Base-by-base conservation (phyloP, 2,329 filamentous ascomycete genomes). In the Neopestalotiopsis clavispora region DNA sequence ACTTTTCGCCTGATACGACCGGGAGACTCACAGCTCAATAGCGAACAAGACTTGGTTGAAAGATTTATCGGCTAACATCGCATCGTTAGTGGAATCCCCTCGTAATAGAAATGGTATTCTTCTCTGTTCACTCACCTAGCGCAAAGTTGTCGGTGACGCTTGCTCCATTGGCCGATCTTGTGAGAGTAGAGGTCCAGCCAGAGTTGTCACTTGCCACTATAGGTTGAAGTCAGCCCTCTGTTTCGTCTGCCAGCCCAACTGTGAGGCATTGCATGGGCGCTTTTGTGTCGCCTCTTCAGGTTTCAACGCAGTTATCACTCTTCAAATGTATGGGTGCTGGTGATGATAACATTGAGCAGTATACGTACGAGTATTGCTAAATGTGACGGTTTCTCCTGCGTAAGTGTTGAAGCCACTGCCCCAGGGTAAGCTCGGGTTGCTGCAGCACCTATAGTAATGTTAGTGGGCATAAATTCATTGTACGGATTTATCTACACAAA, bases 1-100 rank as follows among this genome's bases (percentile, higher is more conserved):
- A 17, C 1, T 10, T 14, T 3, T 63, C 3, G 38, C 28, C 14
- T 6, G n/a, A 17, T 17, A 23, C n/a, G 10, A 12, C 49, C 30
- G 28, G 30, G 65, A n/a, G 10, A 74, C 77, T 67, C 68, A 79
- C 77, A 82, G 73, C 70, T 83, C 81, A 56, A 83, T 82, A 1
- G 81, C 81, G 62, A 83, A 80, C 9, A 83, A 68, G 5, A 75
- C 81, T 69, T 83, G 79, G 69, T 82, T 82, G 68, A 82, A 81
- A 14, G 77, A 80, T 70, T 82, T 82, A 68, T 70, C 73, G 10
- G 71, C 75, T 78, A 60, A 32, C 61, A 32, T 52, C 17, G 7
- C 9, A 13, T 10, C 45, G 42, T 72, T 1, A 72, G 66, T 40
- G 34, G 5, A 28, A 28, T 23, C 2, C 2, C 2, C 23, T 23